phyloP scores from a whole-genome alignment of 1,284 basidiomycete species.

The Uromyces viciae-fabae region DNA sequence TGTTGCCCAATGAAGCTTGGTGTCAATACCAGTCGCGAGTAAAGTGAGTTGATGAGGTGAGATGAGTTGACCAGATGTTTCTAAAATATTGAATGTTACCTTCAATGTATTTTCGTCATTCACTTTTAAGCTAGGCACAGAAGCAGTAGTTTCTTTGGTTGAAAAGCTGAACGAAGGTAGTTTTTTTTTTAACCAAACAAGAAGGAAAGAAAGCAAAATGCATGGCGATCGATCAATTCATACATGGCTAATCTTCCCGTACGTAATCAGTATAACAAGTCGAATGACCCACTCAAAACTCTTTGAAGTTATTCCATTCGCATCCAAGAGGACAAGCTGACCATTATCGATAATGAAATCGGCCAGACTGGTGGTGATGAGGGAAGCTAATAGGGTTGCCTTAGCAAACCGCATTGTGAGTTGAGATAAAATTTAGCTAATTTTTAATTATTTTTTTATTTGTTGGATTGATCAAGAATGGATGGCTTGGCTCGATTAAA shows the following conservation, averaged over 20 bases:
- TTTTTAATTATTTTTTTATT: too few species aligned
- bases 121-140: background rate
- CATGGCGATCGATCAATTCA: too few species aligned
- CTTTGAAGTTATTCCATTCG: conserved; percentile 23
- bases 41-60: conserved; percentile 38
- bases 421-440: too few species aligned
- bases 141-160: background rate
- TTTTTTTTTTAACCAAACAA: conserved; percentile 1
- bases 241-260: background rate
- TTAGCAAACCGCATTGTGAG: too few species aligned
- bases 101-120: conserved; percentile 20
- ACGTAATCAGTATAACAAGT: background rate
- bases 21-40: conserved; percentile 40
- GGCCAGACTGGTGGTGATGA: background rate
- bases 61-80: conserved; percentile 7
- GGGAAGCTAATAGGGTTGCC: background rate
- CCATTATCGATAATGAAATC: conserved; percentile 21
- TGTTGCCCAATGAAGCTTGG: conserved; percentile 30
- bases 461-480: too few species aligned
- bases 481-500: too few species aligned
- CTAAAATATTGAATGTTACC: conserved; percentile 26
- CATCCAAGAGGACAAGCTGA: conserved; percentile 15
- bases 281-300: background rate
- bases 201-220: too few species aligned
- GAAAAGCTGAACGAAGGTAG: background rate